Evolutionary conservation across 345 rosid species (phyloP), one percentile per base, ranked within the genome.

Genomic region (Salix exigua): DNA sequence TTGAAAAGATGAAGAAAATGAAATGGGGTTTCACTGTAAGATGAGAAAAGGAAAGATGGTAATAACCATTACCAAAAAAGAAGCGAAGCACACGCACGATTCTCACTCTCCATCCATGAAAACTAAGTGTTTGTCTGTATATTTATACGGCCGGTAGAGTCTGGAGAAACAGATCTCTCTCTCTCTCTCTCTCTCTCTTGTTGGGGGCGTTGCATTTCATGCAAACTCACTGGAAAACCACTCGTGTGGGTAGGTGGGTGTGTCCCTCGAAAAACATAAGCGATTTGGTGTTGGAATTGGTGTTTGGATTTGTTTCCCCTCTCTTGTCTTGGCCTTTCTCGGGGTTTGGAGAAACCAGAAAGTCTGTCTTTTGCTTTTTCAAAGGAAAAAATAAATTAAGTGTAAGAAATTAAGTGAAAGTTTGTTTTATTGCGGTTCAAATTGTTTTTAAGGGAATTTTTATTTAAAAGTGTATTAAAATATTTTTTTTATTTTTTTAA

Each of bases 191-290:
- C 42, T 44, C 51, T 69, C 58, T 69, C 16, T 26, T 23, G 72
- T 25, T 42, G 66, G 64, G 64, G 1, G 4, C 5, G 68, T 28
- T 23, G 23, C 19, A 8, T 70, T 70, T 76, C 79, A 80, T 76
- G 86, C 75, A 86, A 33, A 5, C 37, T 35, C 37, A 79, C 37
- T 70, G 79, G 81, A 85, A 87, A 88, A 42, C 82, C 89, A 83
- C 90, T 86, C 94, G 94, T 90, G 94, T 81, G 94, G 90, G 89
- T 74, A 69, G 72, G 68, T 66, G 78, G 69, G 78, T 44, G 78
- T 65, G 78, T 68, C 61, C 48, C 46, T 63, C 63, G 37, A 28
- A 71, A 60, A 71, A 77, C 79, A 72, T 33, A 77, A 79, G 79
- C 48, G 31, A 25, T 64, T 66, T 31, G 62, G 71, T 48, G 46